phyloP scores from a whole-genome alignment of 1,284 basidiomycete genomes.

The Lentinula novae-zelandiae region DNA sequence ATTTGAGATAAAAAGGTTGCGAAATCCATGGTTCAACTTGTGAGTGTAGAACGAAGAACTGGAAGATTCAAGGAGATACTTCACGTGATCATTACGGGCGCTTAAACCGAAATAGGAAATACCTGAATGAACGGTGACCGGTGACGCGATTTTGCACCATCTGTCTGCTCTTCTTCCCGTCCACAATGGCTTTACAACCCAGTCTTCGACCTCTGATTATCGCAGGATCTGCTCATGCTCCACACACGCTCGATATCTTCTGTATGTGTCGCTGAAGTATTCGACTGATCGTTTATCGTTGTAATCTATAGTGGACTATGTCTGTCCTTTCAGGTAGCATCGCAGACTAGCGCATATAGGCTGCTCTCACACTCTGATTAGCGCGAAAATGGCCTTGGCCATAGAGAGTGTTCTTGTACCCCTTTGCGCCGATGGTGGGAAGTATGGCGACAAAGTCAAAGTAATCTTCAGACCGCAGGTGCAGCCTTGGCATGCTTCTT shows the following conservation, averaged over 20 bases:
- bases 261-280: constrained; percentile 36
- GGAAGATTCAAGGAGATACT: background rate
- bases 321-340: constrained; percentile 79
- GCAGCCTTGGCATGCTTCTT: constrained; percentile 80
- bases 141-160: background rate
- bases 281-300: background rate
- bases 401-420: constrained; percentile 63
- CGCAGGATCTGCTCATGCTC: constrained; percentile 59
- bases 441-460: constrained; percentile 77
- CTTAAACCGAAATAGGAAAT: background rate
- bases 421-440: constrained; percentile 54
- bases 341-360: background rate
- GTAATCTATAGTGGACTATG: constrained; percentile 65
- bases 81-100: background rate
- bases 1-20: constrained; percentile 59
- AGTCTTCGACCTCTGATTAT: constrained; percentile 71
- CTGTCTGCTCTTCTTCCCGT: background rate
- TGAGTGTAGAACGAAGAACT: too few species aligned
- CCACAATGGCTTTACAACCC: constrained; percentile 78
- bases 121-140: too few species aligned
- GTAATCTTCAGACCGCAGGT: constrained; percentile 79
- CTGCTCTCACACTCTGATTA: constrained; percentile 20
- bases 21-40: constrained; percentile 39
- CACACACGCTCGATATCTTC: constrained; percentile 85
- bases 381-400: constrained; percentile 58